Conservation (phyloP, 75 land plant genomes). For the Cunninghamia lanceolata region DNA sequence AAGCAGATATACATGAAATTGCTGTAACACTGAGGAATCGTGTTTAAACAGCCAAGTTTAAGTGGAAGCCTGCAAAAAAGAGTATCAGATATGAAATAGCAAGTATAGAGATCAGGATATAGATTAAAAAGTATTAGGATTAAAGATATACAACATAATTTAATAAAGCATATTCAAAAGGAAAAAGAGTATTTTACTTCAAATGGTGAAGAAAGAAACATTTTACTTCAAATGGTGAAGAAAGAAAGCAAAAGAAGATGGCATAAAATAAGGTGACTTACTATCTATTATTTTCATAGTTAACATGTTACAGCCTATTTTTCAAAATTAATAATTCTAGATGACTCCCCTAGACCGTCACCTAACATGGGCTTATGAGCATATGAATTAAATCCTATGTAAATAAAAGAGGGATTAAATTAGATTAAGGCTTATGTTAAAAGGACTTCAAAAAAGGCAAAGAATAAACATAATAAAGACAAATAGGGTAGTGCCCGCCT, state of each 20-base stretch:
- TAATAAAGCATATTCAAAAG: neutral
- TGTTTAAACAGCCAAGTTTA: neutral
- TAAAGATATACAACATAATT: neutral
- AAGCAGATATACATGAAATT: neutral
- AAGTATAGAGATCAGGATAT: neutral
- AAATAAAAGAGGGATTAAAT: neutral
- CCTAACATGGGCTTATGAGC: neutral
- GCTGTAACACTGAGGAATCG: neutral
- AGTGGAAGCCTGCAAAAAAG: neutral
- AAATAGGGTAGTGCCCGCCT: neutral
- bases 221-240: neutral
- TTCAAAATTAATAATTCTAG: neutral
- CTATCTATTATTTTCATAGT: neutral
- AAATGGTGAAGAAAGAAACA: neutral
- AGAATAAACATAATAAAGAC: neutral
- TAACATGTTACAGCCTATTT: neutral
- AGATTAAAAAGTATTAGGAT: neutral
- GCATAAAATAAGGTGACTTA: neutral
- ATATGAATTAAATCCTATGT: neutral
- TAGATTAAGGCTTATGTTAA: neutral
- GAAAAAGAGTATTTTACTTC: neutral
- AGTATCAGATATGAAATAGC: neutral
- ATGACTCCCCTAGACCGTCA: neutral
- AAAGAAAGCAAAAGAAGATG: neutral
- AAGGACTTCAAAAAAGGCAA: neutral